Percentiles rank a stretch among this genome's conserved stretches.
These are phyloP conservation scores for Phytophthora uliginosa DNA, from an alignment of 352 stramenopile genomes.

Conservation along the genomic window DNA sequence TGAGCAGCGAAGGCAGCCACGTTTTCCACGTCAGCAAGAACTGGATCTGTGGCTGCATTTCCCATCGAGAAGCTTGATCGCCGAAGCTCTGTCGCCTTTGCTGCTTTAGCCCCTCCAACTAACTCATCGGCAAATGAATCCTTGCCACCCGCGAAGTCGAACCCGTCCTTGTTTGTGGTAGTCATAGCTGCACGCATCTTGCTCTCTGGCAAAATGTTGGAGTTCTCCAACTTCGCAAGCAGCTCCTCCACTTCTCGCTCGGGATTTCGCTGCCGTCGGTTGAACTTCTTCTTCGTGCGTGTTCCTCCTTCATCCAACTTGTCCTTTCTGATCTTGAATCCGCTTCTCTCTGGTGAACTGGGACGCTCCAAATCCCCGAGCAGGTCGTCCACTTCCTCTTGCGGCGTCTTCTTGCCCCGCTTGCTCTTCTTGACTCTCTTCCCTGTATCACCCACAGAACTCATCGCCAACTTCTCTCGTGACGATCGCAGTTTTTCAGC, in stretches of 20 bases:
- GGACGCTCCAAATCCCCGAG: constrained; percentile 1
- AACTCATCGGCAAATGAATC: constrained; percentile 1
- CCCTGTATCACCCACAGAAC: neutral
- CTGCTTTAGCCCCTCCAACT: neutral
- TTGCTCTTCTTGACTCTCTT: constrained; percentile 6
- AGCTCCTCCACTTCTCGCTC: neutral
- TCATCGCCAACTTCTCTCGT: constrained; percentile 15
- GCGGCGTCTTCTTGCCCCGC: neutral
- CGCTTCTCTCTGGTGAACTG: neutral
- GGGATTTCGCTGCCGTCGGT: neutral
- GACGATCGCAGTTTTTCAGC: constrained; percentile 43
- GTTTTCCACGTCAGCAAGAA: constrained; percentile 13
- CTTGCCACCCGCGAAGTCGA: neutral
- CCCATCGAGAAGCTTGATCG: constrained; percentile 11
- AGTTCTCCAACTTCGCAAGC: neutral
- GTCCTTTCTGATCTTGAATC: neutral
- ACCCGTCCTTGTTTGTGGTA: neutral
- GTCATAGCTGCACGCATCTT: neutral
- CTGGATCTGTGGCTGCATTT: constrained; percentile 4
- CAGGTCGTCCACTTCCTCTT: neutral
- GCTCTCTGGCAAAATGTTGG: constrained; percentile 1
- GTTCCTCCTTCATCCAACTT: neutral
- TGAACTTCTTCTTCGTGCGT: constrained; percentile 1
- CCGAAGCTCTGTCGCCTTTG: constrained; percentile 25
- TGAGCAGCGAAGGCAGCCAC: constrained; percentile 29